Evolutionary conservation across 768 basidiomycete species (phyloP), one percentile per base, ranked within the genome.

Genomic region (Goffeauzyma gilvescens): DNA sequence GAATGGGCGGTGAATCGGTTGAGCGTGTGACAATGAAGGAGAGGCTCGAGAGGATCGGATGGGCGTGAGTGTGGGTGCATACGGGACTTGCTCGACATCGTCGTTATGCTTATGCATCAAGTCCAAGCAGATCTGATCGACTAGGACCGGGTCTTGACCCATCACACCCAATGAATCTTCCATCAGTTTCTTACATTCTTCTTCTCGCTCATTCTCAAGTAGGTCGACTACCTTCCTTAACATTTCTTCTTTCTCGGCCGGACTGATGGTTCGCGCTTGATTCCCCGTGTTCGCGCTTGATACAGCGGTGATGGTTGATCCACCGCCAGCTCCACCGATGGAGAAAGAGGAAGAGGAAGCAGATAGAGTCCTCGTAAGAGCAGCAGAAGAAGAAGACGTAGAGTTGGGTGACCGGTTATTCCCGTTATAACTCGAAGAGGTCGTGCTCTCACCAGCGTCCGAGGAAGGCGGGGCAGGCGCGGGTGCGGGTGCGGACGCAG

Each of bases 71-170:
- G 27, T 82, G 78, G 37, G 82, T 76, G 46, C 81, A 35, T 55
- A 62, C 5, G 60, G 57, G 1, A 59, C 46, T 13, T 52, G 42
- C 22, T 61, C 59, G 43, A 53, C 41, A 32, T 60, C 60, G 44
- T 60, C 58, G 48, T 75, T 72, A 62, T 87, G 82, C 65, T 81
- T 80, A 66, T 95, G 89, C 89, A 95, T 93, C 49, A 93, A 72
- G 58, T 90, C 85, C 15, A 95, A 69, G 45, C 87, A 82, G 58
- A 78, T 75, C 54, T 87, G 81, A 58, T 93, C 87, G 49, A 85
- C 52, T 37, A 54, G 41, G 33, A 38, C 42, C 46, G 46, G 53
- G 30, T 57, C 55, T 61, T 51, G 58, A 31, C 46, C 58, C 9
- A 65, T 43, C 21, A 50, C 72, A 1, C 71, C 73, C 59, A 76